Evolutionary conservation across 202 grass and related monocot genomes (phyloP), one percentile per base, ranked within the genome.

Genomic region (Panicum hallii): DNA sequence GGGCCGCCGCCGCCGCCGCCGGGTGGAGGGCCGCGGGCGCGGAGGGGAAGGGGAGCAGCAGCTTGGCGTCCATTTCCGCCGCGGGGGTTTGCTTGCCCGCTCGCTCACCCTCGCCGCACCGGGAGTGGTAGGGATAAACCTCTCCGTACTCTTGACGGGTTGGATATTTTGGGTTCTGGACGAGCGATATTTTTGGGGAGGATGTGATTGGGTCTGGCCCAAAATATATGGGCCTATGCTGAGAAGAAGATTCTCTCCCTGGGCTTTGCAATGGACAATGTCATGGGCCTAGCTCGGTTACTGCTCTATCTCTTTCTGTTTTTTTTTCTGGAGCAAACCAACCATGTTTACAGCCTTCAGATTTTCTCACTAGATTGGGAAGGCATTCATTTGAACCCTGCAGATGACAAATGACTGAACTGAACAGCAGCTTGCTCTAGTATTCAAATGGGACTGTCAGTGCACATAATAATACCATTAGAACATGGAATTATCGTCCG

Each of bases 11-110:
- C 0, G 64, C 61, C 5, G 72, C 43, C 1, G 48, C 65, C 6
- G 74, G 60, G 43, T 61, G 88, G 83, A 9, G 71, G 1, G 44
- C 32, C 6, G 84, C 60, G 4, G 75, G 60, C 11, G 53, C 15
- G 14, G 55, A 80, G 40, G 85, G 81, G 70, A 84, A 87, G 55
- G 85, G 71, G 89, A 87, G 89, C 2, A 91, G 83, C 41, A 81
- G 71, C 76, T 58, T 91, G 70, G 89, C 79, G 30, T 86, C 84
- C 88, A 90, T 86, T 66, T 63, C 73, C 47, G 56, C 71, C 20
- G 65, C 67, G 6, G 44, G 19, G 81, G 57, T 36, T 83, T 42
- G 81, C 45, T 38, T 30, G 23, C 54, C 40, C 45, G 58, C 32
- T 41, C 17, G 46, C 20, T 38, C 20, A 26, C 63, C 40, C 44